phyloP scores from a whole-genome alignment of 2,329 filamentous ascomycete genomes.

The Scortechinia acanthostroma region DNA sequence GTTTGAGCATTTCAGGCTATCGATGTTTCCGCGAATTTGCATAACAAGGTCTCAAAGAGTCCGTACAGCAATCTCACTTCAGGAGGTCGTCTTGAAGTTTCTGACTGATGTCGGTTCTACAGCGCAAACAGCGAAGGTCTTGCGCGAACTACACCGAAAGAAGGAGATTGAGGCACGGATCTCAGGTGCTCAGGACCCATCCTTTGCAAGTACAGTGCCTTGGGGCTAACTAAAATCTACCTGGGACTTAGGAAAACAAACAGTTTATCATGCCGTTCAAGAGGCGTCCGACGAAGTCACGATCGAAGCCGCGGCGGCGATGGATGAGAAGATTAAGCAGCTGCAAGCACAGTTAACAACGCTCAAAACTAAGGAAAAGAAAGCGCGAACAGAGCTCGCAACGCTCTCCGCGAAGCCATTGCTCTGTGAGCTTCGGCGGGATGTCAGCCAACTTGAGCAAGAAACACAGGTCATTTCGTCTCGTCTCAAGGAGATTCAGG shows the following conservation, averaged over 20 bases:
- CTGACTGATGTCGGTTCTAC: background rate
- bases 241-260: background rate
- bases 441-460: background rate
- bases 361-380: background rate
- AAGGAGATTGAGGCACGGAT: background rate
- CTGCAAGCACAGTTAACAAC: background rate
- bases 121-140: background rate
- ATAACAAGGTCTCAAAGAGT: conserved; percentile 1
- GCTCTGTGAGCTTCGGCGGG: background rate
- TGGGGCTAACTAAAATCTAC: background rate
- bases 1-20: conserved; percentile 1
- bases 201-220: no score
- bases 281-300: background rate
- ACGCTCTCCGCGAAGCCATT: background rate
- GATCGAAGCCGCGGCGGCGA: background rate
- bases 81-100: no score
- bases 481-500: background rate
- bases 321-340: background rate
- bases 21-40: background rate
- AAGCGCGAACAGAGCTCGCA: background rate
- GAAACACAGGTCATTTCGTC: background rate
- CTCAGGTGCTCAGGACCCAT: no score
- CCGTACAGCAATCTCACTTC: background rate
- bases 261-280: background rate
- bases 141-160: background rate